Base-by-base conservation (phyloP, 345 rosid genomes). In the Brassica juncea region DNA sequence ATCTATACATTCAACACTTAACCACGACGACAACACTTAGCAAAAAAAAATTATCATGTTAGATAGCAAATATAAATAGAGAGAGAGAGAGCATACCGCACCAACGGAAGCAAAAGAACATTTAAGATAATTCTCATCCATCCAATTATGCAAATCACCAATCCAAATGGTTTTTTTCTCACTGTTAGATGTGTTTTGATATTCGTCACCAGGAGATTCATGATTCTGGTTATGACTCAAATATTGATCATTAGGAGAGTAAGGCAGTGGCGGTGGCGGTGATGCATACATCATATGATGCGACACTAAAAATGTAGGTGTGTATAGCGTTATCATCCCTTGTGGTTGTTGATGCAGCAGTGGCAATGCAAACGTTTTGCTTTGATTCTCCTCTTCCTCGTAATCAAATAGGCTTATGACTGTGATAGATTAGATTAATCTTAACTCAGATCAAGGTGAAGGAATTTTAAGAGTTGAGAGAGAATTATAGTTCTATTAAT, bases 101-200 rank as follows among this genome's bases (percentile, higher is more conserved):
- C 93, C 91, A 3, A 90, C 79, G 57, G 91, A 84, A 82, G 72
- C 91, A 52, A 94, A 94, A 76, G 91, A 89, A 70, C 68, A 87
- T 42, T 92, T 91, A 54, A 94, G 91, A 70, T 91, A 92, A 74
- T 37, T 86, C 85, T 94, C 99, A 52, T 94, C 99, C 99, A 94
- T 94, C 99, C 99, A 94, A 35, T 89, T 94, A 81, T 90, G 89
- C 84, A 94, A 90, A 86, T 94, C 98, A 23, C 99, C 99, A 66
- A 92, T 84, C 99, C 99, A 92, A 47, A 94, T 62, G 5, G 98
- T 87, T 84, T 89, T 90, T 74, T 93, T 92, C 62, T 91, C 97
- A 32, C 85, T 86, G 73, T 80, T 77, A 35, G 87, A 85, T 77
- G 87, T 85, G 44, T 84, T 85, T 61, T 77, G 82, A 32, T 84